A percentile compares a stretch with the other conserved stretches of the same genome.
Conservation (phyloP, 306 rosid genomes). For the Potentilla sterilis region DNA sequence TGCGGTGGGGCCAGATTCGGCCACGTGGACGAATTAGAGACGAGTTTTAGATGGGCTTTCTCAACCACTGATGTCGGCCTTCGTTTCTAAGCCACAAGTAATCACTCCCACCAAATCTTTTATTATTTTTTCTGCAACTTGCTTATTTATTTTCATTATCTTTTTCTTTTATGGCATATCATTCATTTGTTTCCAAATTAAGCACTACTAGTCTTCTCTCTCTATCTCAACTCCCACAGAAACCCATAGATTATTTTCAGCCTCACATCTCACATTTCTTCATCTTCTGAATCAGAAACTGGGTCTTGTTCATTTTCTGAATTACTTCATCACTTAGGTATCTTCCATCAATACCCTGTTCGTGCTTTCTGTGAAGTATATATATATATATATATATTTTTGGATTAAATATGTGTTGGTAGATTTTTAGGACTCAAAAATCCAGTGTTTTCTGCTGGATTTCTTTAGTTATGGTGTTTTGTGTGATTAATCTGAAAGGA, state of each 20-base stretch:
- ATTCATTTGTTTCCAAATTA: neutral
- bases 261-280: conserved; percentile 14
- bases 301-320: conserved; percentile 16
- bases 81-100: conserved; percentile 58
- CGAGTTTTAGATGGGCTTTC: conserved; percentile 54
- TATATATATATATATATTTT: no score
- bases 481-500: neutral
- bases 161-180: neutral
- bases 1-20: conserved; percentile 11
- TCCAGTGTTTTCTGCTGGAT: neutral
- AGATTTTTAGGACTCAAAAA: neutral
- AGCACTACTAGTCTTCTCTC: neutral
- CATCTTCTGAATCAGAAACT: conserved; percentile 20
- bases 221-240: neutral
- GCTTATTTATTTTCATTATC: neutral
- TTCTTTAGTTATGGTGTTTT: neutral
- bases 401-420: neutral
- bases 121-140: neutral
- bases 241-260: conserved; percentile 1
- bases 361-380: neutral
- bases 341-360: neutral
- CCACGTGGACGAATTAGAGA: conserved; percentile 32
- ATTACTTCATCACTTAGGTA: conserved; percentile 26
- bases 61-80: conserved; percentile 42
- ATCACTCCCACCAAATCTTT: neutral